Evolutionary conservation across 2,329 filamentous ascomycete species (phyloP).

Genomic region (Pleoardoris graminearum): DNA sequence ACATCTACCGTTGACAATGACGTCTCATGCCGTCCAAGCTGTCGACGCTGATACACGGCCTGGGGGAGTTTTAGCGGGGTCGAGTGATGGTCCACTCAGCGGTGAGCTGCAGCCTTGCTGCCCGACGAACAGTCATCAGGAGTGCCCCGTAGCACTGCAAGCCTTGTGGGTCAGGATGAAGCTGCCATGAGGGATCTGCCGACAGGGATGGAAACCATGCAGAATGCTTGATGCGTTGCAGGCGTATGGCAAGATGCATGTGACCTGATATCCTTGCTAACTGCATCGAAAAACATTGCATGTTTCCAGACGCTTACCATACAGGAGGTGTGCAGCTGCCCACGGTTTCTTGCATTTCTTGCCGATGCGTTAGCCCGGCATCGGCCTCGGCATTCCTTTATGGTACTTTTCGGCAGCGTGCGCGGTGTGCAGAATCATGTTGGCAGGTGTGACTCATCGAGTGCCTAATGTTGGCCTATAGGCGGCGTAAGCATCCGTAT

Average conservation of each 20-base stretch:
- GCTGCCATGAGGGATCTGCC: constrained; percentile 15
- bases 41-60: neutral
- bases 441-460: neutral
- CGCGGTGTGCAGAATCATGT: neutral
- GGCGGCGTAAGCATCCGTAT: neutral
- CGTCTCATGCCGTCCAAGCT: neutral
- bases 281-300: constrained; percentile 5
- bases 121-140: constrained; percentile 13
- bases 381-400: neutral
- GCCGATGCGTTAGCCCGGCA: neutral
- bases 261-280: constrained; percentile 8
- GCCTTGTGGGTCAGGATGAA: constrained; percentile 9
- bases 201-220: constrained; percentile 11
- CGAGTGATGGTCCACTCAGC: neutral
- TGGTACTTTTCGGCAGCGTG: neutral
- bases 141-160: constrained; percentile 5
- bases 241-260: constrained; percentile 9
- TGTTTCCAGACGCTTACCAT: constrained; percentile 11
- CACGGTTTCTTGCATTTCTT: constrained; percentile 1
- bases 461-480: neutral
- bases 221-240: constrained; percentile 6
- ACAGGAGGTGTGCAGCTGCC: constrained; percentile 11
- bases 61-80: neutral
- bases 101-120: constrained; percentile 8
- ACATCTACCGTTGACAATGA: neutral